phyloP scores from a whole-genome alignment of 2,329 filamentous ascomycete genomes.

The Neonectria faginata region DNA sequence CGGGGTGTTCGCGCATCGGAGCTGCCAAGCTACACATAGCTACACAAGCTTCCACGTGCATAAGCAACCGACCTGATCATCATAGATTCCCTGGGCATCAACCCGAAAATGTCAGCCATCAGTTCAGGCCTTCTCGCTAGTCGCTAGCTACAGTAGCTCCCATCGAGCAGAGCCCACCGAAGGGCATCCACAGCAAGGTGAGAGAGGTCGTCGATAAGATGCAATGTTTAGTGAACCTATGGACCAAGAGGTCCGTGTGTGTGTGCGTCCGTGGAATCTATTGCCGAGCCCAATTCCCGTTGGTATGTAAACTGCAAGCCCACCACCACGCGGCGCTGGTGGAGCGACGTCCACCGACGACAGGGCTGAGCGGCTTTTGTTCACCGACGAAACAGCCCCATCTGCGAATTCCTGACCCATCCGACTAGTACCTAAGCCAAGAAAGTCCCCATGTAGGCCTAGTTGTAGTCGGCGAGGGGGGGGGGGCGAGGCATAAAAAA shows the following conservation, averaged over 20 bases:
- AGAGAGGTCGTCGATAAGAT: conserved; percentile 10
- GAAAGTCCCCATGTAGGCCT: neutral
- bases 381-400: conserved; percentile 27
- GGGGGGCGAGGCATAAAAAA: conserved; percentile 30
- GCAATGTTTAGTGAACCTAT: neutral
- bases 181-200: neutral
- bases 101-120: conserved; percentile 20
- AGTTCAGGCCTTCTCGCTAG: conserved; percentile 12
- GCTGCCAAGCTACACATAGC: neutral
- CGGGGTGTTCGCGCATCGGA: neutral
- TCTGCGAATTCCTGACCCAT: conserved; percentile 12
- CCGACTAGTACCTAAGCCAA: neutral
- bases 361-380: conserved; percentile 24
- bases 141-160: conserved; percentile 19
- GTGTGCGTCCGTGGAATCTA: neutral
- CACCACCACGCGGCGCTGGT: conserved; percentile 18
- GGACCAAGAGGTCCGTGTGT: neutral
- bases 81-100: conserved; percentile 29
- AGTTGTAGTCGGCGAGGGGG: conserved; percentile 5
- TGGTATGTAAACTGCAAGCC: conserved; percentile 8
- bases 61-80: conserved; percentile 9
- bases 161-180: neutral
- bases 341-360: conserved; percentile 9
- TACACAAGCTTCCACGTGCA: conserved; percentile 23
- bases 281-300: conserved; percentile 21